These are phyloP conservation scores for Metschnikowia amazonensis DNA, from an alignment of 805 yeast genomes.

Conservation along the genomic window DNA sequence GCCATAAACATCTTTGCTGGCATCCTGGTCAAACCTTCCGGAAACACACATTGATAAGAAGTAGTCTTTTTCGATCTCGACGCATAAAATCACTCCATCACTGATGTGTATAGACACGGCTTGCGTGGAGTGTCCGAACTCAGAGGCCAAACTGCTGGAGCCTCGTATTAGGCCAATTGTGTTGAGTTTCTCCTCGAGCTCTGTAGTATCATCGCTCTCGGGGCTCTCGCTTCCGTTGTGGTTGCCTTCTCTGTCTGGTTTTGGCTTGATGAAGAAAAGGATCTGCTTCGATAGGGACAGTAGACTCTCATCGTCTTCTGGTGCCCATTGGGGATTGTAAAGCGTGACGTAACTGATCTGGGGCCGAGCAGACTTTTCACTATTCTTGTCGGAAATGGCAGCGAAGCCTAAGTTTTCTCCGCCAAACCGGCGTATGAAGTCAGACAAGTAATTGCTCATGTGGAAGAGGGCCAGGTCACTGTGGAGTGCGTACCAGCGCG, in stretches of 20 bases:
- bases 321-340: slow-evolving; percentile 30
- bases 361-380: slow-evolving; percentile 8
- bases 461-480: neutral
- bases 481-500: neutral
- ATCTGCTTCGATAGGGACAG: slow-evolving; percentile 33
- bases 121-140: slow-evolving; percentile 18
- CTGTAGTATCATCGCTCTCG: neutral
- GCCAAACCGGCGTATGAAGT: slow-evolving; percentile 27
- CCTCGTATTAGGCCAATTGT: slow-evolving; percentile 38
- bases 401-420: slow-evolving; percentile 12
- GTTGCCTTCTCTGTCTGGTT: slow-evolving; percentile 4
- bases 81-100: slow-evolving; percentile 25
- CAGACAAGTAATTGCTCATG: slow-evolving; percentile 31
- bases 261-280: slow-evolving; percentile 25
- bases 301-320: slow-evolving; percentile 25
- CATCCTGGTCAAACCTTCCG: slow-evolving; percentile 10
- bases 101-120: slow-evolving; percentile 25
- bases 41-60: slow-evolving; percentile 28
- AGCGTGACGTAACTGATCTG: slow-evolving; percentile 24
- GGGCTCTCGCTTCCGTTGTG: neutral
- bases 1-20: slow-evolving; percentile 20
- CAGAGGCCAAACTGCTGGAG: slow-evolving; percentile 27
- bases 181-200: slow-evolving; percentile 25
- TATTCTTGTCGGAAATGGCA: slow-evolving; percentile 3
- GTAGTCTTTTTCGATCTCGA: slow-evolving; percentile 25